Base-by-base conservation (phyloP, 257 asterid species). In the Fraxinus pennsylvanica region DNA sequence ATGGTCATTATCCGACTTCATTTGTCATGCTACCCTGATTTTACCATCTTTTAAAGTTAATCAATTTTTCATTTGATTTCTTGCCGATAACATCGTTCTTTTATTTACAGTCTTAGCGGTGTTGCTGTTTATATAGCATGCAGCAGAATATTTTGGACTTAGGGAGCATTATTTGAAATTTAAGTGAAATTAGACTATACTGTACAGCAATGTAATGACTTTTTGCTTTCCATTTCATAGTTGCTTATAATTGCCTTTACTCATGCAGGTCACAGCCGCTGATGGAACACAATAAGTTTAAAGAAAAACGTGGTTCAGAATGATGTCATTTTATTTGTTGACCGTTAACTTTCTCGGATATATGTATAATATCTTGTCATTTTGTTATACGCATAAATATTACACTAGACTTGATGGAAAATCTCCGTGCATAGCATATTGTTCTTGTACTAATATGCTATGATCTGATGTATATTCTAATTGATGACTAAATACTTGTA, bases 241-340 rank as follows among this genome's bases (percentile, higher is more conserved):
- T 54, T 50, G 72, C 73, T 30, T 45, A 52, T 74, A 15, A 50
- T 76, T 71, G 74, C 68, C 29, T 38, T 78, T 81, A 72, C 77
- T 74, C 47, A 25, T 83, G 87, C 89, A 90, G 91, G 90, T 89
- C 93, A 39, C 89, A 84, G 82, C 87, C 86, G 59, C 72, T 84
- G 47, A 81, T 85, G 83, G 88, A 85, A 74, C 79, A n/a, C 74
- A 79, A 83, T 68, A 79, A 87, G 79, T 78, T 81, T 36, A 80
- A 76, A 57, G 88, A 81, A 63, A 88, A 77, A 27, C 85, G 78
- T 87, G 85, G 84, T 79, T 68, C 57, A 77, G 79, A 81, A 73
- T 54, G 3, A 65, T 29, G 45, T 74, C 68, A 69, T 78, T 74
- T 72, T 47, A 41, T 54, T 61, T 80, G 59, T 72, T 29, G 74